phyloP scores from a whole-genome alignment of 257 asterid genomes.

The Prunella vulgaris region DNA sequence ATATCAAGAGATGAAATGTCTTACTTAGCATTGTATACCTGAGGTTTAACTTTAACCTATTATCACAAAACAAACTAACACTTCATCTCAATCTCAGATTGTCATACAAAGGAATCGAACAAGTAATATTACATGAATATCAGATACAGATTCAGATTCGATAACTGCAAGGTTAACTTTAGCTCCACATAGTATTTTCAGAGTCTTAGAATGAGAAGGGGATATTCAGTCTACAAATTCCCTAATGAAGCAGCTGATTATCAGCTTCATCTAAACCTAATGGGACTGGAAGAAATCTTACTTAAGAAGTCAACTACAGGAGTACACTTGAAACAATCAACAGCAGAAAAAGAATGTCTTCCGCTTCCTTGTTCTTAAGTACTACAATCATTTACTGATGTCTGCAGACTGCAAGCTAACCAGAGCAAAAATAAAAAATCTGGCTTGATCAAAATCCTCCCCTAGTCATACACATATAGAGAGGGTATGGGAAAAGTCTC shows the following conservation, averaged over 20 bases:
- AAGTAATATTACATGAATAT: background rate
- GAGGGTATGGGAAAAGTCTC: background rate
- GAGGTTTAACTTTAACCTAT: slow-evolving; percentile 1
- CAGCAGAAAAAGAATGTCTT: slow-evolving; percentile 2
- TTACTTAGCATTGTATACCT: background rate
- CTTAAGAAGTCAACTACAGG: background rate
- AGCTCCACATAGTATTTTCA: background rate
- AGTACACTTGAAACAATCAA: background rate
- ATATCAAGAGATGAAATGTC: background rate
- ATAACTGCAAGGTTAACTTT: background rate
- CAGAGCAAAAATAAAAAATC: background rate
- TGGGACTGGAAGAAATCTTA: background rate
- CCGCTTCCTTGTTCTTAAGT: background rate
- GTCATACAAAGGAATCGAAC: background rate
- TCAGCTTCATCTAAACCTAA: background rate
- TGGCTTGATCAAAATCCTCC: background rate
- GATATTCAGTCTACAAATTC: background rate
- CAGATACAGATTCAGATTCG: slow-evolving; percentile 17
- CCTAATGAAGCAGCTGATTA: slow-evolving; percentile 1
- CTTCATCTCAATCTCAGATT: background rate
- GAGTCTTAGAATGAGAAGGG: background rate
- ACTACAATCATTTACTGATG: background rate
- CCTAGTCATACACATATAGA: background rate
- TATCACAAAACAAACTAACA: background rate
- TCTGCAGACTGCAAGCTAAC: background rate